phyloP scores from a whole-genome alignment of 2,329 filamentous ascomycete species.

The Thielaviopsis cerberus region DNA sequence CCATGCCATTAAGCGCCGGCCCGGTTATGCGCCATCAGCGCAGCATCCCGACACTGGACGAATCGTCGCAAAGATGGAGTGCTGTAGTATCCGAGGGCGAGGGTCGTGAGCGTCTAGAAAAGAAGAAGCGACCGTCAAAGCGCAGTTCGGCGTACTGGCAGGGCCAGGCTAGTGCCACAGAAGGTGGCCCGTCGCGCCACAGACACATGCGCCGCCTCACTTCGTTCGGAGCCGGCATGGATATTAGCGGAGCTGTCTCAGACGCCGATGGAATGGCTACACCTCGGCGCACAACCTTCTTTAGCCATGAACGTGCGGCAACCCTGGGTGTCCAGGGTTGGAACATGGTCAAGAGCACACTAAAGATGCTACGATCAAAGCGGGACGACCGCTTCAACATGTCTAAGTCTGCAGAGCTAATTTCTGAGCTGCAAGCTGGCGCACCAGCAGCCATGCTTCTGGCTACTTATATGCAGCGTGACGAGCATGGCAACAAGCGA shows the following conservation, averaged over 20 bases:
- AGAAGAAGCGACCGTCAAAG: constrained; percentile 15
- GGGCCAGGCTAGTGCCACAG: constrained; percentile 6
- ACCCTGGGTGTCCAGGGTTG: constrained; percentile 69
- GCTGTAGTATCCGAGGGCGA: constrained; percentile 50
- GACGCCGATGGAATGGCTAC: constrained; percentile 39
- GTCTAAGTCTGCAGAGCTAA: constrained; percentile 84
- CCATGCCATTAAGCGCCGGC: constrained; percentile 18
- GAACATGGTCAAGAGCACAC: constrained; percentile 78
- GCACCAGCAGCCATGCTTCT: constrained; percentile 85
- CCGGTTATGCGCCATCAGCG: constrained; percentile 43
- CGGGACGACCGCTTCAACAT: constrained; percentile 83
- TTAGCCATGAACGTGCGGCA: constrained; percentile 47
- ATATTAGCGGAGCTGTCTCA: constrained; percentile 28
- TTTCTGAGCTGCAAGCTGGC: constrained; percentile 84
- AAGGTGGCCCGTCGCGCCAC: constrained; percentile 6
- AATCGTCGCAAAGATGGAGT: constrained; percentile 34
- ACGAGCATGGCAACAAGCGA: constrained; percentile 85
- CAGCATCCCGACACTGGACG: constrained; percentile 43
- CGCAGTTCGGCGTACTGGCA: constrained; percentile 4
- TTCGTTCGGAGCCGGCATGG: constrained; percentile 38
- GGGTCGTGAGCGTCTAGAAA: constrained; percentile 42
- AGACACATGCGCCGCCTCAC: constrained; percentile 50
- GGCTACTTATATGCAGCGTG: constrained; percentile 92
- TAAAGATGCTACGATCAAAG: constrained; percentile 61
- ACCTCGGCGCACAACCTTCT: constrained; percentile 33